Percentiles rank a stretch among this genome's conserved stretches.
Evolutionary conservation across 164 flowering plant species (phyloP).

Genomic region (Piper longum): DNA sequence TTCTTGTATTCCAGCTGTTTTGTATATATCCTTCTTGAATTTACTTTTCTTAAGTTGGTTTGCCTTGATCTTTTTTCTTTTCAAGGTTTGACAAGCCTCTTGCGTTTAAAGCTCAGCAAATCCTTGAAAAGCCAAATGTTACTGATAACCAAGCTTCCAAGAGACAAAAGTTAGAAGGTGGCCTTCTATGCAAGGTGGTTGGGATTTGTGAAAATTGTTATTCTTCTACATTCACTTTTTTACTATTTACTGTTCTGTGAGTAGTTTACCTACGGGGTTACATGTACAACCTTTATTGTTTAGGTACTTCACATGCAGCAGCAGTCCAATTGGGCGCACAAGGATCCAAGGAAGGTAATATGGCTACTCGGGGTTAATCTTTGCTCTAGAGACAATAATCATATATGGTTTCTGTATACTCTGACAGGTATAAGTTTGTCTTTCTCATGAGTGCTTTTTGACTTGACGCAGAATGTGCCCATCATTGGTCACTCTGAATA

Average conservation of each 20-base stretch:
- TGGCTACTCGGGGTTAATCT: not conserved
- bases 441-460: too few relatives aligned
- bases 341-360: conserved; percentile 54
- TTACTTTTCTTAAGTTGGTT: not conserved
- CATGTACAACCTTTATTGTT: not conserved
- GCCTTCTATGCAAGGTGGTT: conserved; percentile 59
- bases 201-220: not conserved
- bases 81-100: not conserved
- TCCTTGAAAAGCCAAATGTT: conserved; percentile 6
- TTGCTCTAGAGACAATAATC: not conserved
- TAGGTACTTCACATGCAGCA: conserved; percentile 45
- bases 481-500: conserved; percentile 16
- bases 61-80: not conserved
- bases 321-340: conserved; percentile 44
- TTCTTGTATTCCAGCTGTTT: too few relatives aligned
- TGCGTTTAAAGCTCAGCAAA: not conserved
- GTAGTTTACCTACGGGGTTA: not conserved
- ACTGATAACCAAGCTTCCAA: conserved; percentile 76
- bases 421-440: too few relatives aligned
- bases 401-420: not conserved
- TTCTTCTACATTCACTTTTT: not conserved
- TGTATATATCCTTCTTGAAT: not conserved
- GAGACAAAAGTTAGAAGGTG: conserved; percentile 93
- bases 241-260: not conserved
- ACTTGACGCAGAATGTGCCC: conserved; percentile 35